Evolutionary conservation across 257 asterid genomes (phyloP), one percentile per base, ranked within the genome.

Genomic region (Plantago elongata): DNA sequence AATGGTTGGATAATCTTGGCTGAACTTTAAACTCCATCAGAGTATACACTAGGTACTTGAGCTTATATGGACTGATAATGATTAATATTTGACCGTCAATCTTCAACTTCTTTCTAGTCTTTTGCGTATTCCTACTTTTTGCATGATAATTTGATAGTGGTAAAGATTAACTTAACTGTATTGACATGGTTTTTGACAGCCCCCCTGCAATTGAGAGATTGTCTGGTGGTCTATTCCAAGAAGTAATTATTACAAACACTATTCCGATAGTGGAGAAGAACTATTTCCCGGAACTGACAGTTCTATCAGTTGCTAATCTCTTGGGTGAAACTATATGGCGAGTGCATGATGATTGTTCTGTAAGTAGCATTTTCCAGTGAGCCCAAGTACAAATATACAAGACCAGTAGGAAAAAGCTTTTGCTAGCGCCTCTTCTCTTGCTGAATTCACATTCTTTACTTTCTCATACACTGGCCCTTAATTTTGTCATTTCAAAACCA

Each of bases 271-370:
- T 69, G 69, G 96, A 89, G 78, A 77, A 81, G 72, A 86, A 84
- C 75, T 80, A 77, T 63, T 92, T 92, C 72, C 96, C 97, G 3
- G 88, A 92, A 55, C 52, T 92, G 56, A 92, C 97, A 0, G 93
- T 92, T 63, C 87, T 92, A 37, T 89, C 99, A 7, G 95, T 89
- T 14, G 96, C 99, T 65, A 92, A 86, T 63, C 85, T 92, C 50
- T 67, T 92, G 76, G 99, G 96, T 29, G 99, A 92, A 71, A 92
- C 99, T 48, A 89, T 92, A 47, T 92, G 97, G 99, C 88, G 99
- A 27, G 87, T 92, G 42, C 97, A 92, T 11, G 99, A 84, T 58
- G 99, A 92, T 75, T 83, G 82, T 75, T 86, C 99, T 3, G 97
- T 92, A 69, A 92, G 99, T 69, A 92, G 97, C 43, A 54, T 54